A percentile compares a stretch with the other conserved stretches of the same genome.
Conservation (phyloP, 2,329 filamentous ascomycete species). For the Colletotrichum acutatum region DNA sequence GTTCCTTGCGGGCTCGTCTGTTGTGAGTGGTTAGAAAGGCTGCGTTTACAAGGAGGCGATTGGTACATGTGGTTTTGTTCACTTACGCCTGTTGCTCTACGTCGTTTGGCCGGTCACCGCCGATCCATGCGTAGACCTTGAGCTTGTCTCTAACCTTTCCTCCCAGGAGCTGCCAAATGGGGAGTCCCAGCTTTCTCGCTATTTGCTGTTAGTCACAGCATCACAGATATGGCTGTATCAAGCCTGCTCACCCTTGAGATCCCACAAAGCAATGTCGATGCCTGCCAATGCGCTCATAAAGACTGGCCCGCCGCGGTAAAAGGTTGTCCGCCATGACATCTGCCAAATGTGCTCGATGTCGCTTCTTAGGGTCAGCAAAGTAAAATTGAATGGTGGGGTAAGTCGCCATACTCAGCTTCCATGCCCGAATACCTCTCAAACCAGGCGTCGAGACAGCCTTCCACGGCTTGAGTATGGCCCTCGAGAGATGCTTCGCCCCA, state of each 20-base stretch:
- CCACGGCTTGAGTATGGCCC: conserved; percentile 78
- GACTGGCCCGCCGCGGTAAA: conserved; percentile 82
- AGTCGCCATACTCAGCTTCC: conserved; percentile 71
- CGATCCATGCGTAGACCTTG: conserved; percentile 83
- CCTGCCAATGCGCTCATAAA: conserved; percentile 84
- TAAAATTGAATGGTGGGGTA: accelerated
- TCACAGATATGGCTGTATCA: background rate
- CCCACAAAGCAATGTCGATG: conserved; percentile 84
- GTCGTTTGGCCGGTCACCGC: conserved; percentile 76
- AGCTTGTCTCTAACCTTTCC: conserved; percentile 78
- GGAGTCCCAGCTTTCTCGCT: conserved; percentile 66
- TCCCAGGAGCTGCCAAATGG: conserved; percentile 79
- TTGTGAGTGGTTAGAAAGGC: background rate
- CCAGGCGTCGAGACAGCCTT: conserved; percentile 78
- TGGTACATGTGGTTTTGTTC: background rate
- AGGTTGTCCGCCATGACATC: conserved; percentile 74
- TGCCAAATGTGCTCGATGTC: conserved; percentile 88
- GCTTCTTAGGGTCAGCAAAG: conserved; percentile 49
- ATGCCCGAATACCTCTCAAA: conserved; percentile 70
- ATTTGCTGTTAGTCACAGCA: background rate
- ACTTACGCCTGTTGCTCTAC: conserved; percentile 71
- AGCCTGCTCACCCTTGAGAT: conserved; percentile 67
- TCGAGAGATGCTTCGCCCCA: conserved; percentile 83
- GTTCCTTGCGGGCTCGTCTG: conserved; percentile 65
- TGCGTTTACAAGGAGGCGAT: background rate